A percentile compares a stretch with the other conserved stretches of the same genome.
These are phyloP conservation scores for Botrytis fabae DNA, from an alignment of 2,329 filamentous ascomycete genomes.

Conservation along the genomic window DNA sequence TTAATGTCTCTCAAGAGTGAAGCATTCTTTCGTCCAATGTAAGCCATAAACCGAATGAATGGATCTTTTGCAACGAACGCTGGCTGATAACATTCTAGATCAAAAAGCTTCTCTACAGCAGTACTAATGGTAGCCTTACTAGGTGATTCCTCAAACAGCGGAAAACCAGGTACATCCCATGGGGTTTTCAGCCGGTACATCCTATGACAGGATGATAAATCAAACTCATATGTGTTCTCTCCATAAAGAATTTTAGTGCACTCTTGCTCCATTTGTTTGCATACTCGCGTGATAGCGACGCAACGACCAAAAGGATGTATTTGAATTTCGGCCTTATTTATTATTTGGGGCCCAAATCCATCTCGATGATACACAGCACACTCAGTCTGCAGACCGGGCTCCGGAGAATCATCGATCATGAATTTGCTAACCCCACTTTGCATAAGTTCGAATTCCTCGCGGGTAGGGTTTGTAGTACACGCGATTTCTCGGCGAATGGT, in stretches of 20 bases:
- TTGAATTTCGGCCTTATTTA: not conserved
- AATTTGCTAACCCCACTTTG: not conserved
- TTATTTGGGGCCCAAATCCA: not conserved
- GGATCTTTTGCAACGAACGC: not conserved
- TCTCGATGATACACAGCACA: not conserved
- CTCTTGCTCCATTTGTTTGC: slow-evolving; percentile 7
- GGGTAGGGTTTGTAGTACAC: not conserved
- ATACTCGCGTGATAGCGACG: not conserved
- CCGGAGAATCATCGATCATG: not conserved
- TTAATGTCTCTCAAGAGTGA: not conserved
- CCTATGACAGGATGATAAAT: not conserved
- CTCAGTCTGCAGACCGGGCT: not conserved
- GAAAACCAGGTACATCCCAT: not conserved
- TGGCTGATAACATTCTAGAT: not conserved
- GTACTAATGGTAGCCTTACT: not conserved
- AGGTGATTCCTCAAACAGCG: not conserved
- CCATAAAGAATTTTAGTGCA: not conserved
- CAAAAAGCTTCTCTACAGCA: not conserved
- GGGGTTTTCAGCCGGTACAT: no score
- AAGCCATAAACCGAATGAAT: not conserved
- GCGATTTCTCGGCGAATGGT: not conserved
- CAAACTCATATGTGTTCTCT: not conserved
- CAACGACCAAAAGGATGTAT: not conserved
- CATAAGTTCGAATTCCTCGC: not conserved
- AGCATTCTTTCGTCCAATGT: not conserved